Evolutionary conservation across 768 basidiomycete genomes (phyloP).

Genomic region (Auricularia sp.): DNA sequence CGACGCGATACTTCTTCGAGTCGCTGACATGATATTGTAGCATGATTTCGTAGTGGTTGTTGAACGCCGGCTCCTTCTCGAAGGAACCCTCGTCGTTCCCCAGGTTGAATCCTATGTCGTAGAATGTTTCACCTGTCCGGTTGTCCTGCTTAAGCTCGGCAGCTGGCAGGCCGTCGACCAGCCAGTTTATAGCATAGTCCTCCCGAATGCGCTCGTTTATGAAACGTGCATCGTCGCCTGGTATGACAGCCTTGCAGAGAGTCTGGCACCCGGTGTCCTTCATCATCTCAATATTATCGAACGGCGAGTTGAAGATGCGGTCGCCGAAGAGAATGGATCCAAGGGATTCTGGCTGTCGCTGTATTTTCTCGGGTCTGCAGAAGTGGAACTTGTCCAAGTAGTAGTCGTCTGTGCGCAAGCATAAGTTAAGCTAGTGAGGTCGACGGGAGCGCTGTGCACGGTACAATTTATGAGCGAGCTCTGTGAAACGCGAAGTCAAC

Average conservation of each 20-base stretch:
- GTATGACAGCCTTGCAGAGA: conserved; percentile 57
- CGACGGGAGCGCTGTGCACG: conserved; percentile 3
- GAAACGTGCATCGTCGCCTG: conserved; percentile 69
- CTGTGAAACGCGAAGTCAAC: background rate
- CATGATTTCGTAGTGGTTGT: conserved; percentile 90
- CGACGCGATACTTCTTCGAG: conserved; percentile 67
- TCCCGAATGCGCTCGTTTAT: conserved; percentile 87
- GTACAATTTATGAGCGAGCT: conserved; percentile 6
- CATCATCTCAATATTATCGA: conserved; percentile 86
- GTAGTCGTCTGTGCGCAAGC: conserved; percentile 64
- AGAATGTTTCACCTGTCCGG: conserved; percentile 40
- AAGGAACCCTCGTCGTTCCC: conserved; percentile 55
- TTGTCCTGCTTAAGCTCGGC: conserved; percentile 84
- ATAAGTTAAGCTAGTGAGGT: conserved; percentile 7
- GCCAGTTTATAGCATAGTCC: conserved; percentile 90
- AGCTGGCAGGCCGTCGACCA: conserved; percentile 87
- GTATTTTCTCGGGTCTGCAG: conserved; percentile 72
- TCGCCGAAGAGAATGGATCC: conserved; percentile 97
- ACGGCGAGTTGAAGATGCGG: conserved; percentile 84
- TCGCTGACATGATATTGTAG: conserved; percentile 75
- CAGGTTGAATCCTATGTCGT: conserved; percentile 67
- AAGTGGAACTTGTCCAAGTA: conserved; percentile 82
- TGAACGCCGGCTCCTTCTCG: conserved; percentile 55
- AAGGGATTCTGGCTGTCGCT: conserved; percentile 69
- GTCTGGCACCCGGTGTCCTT: conserved; percentile 62